Conservation (phyloP, 2,329 filamentous ascomycete species). For the Paraphaeosphaeria sporulosa region DNA sequence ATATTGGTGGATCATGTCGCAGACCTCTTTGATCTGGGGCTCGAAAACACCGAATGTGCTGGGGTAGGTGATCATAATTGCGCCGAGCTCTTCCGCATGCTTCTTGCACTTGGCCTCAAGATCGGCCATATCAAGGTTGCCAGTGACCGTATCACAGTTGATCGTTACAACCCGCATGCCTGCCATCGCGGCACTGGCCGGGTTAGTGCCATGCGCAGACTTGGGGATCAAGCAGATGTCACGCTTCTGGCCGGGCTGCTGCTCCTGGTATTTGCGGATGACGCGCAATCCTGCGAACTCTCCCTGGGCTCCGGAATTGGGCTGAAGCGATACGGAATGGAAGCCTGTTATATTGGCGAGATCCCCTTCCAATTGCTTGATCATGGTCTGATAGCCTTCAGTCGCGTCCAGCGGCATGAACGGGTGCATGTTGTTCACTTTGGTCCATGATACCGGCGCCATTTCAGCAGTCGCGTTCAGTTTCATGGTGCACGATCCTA, state of each 20-base stretch:
- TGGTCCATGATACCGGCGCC: conserved; percentile 80
- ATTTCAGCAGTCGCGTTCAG: conserved; percentile 94
- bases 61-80: conserved; percentile 97
- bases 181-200: conserved; percentile 92
- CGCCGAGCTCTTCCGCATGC: conserved; percentile 82
- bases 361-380: conserved; percentile 76
- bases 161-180: conserved; percentile 93
- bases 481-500: conserved; percentile 99
- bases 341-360: conserved; percentile 87
- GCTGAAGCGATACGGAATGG: conserved; percentile 87
- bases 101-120: conserved; percentile 88
- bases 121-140: conserved; percentile 88
- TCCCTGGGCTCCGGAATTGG: conserved; percentile 94
- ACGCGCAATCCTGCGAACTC: conserved; percentile 90
- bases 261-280: conserved; percentile 84
- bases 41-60: conserved; percentile 96
- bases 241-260: conserved; percentile 71
- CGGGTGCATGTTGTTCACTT: conserved; percentile 82
- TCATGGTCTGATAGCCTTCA: conserved; percentile 73
- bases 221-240: conserved; percentile 95
- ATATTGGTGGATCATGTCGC: conserved; percentile 82
- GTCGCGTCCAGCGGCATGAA: conserved; percentile 72
- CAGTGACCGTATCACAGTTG: conserved; percentile 86
- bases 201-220: conserved; percentile 95
- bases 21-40: conserved; percentile 84